Conservation (phyloP, 2,329 filamentous ascomycete genomes). For the Didymella arachidicola region DNA sequence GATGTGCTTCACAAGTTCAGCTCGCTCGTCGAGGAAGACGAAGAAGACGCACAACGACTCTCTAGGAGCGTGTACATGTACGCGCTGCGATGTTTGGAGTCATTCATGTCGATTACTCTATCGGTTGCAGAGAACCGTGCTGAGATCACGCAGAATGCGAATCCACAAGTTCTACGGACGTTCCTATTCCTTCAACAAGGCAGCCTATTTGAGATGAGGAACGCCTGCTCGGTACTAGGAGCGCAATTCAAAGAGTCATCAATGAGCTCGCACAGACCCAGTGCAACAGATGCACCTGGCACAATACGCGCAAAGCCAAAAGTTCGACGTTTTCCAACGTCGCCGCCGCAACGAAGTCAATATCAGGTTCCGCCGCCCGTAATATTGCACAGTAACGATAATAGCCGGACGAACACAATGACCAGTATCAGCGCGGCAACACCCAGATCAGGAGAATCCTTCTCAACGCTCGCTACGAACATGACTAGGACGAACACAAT, state of each 20-base stretch:
- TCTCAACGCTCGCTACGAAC: slow-evolving; percentile 64
- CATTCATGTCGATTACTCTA: slow-evolving; percentile 48
- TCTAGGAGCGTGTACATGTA: slow-evolving; percentile 47
- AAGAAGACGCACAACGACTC: slow-evolving; percentile 54
- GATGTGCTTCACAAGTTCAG: slow-evolving; percentile 61
- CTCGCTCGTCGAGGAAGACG: slow-evolving; percentile 59
- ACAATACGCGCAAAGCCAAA: slow-evolving; percentile 44
- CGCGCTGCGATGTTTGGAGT: slow-evolving; percentile 45
- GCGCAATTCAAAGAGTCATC: slow-evolving; percentile 45
- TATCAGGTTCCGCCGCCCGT: slow-evolving; percentile 50
- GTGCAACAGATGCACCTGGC: slow-evolving; percentile 30
- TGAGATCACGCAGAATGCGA: slow-evolving; percentile 63
- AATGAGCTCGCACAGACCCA: slow-evolving; percentile 32
- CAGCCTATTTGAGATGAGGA: slow-evolving; percentile 66
- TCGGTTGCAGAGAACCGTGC: slow-evolving; percentile 47
- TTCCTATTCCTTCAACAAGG: slow-evolving; percentile 67
- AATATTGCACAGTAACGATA: slow-evolving; percentile 55
- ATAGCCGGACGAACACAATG: slow-evolving; percentile 63
- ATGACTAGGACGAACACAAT: slow-evolving; percentile 57
- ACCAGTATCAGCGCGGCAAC: slow-evolving; percentile 63
- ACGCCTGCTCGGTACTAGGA: slow-evolving; percentile 63
- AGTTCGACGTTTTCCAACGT: slow-evolving; percentile 42
- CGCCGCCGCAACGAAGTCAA: slow-evolving; percentile 44
- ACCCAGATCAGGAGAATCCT: slow-evolving; percentile 83
- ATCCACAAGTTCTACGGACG: slow-evolving; percentile 65